Evolutionary conservation across 1,284 basidiomycete genomes (phyloP), one percentile per base, ranked within the genome.

Genomic region (Malassezia pachydermatis): DNA sequence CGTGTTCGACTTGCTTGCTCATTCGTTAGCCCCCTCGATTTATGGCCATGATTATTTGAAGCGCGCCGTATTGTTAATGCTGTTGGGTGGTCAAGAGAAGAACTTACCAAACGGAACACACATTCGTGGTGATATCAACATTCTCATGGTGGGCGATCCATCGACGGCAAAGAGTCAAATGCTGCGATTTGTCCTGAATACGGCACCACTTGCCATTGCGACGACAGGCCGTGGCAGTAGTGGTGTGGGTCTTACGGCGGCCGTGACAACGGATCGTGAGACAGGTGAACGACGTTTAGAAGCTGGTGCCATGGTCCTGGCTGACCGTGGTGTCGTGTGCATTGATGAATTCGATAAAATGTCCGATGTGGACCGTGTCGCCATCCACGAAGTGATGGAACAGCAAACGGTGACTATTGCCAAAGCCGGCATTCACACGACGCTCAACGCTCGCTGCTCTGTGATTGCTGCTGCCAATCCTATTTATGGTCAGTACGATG

Each of bases 331-430:
- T 17, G 89, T 98, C 11, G 92, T 98, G 38, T 99, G 92, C 75
- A 98, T 99, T 64, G 94, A 99, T 74, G 92, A 99, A 75, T 99
- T 99, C 67, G 92, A 99, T 79, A 99, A 99, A 74, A 98, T 99
- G 92, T 89, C 86, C 25, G 94, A 98, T 64, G 80, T 95, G 58
- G 92, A 99, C 75, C 82, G 94, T 61, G 92, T 96, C n/a, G 92
- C 94, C 24, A 99, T 99, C 62, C 94, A 99, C 75, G 94, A 99
- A 81, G 94, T 96, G 66, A 99, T 99, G 94, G 92, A 98, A 73
- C 92, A 96, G 73, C 74, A 75, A 60, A 99, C 94, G 0, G 90
- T 99, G 44, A 96, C 94, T 1, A 99, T 99, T 60, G 94, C 94
- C 51, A 98, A 99, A 71, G 94, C 94, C 10, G 94, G 94, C 55